Conservation (phyloP, 176 grass and related monocot genomes). For the Chrysopogon serrulatus region DNA sequence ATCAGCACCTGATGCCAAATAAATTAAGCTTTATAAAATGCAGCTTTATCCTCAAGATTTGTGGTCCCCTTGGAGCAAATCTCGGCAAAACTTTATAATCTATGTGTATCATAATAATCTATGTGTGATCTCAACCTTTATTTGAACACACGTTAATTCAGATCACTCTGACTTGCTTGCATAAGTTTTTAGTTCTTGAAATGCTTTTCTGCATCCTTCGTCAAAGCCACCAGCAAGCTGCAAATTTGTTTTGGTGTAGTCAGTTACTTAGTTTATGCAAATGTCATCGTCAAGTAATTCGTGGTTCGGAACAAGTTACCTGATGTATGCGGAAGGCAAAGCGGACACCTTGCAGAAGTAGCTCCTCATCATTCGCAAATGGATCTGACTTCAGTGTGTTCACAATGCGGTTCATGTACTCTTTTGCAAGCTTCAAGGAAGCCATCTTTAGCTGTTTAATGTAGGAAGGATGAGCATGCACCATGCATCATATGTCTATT, state of each 20-base stretch:
- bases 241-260: slow-evolving; percentile 9
- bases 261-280: slow-evolving; percentile 19
- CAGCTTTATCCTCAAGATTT: slow-evolving; percentile 21
- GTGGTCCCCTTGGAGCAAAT: slow-evolving; percentile 13
- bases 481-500: slow-evolving; percentile 10
- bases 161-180: slow-evolving; percentile 59
- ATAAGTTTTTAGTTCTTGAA: slow-evolving; percentile 78
- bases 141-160: slow-evolving; percentile 1
- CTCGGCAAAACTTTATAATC: slow-evolving; percentile 39
- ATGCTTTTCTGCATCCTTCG: slow-evolving; percentile 66
- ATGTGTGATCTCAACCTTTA: slow-evolving; percentile 10
- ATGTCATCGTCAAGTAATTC: slow-evolving; percentile 12
- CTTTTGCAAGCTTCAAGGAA: slow-evolving; percentile 87
- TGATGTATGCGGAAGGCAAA: slow-evolving; percentile 96
- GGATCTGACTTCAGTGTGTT: slow-evolving; percentile 61
- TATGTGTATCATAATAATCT: slow-evolving; percentile 12
- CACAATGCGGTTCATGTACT: slow-evolving; percentile 82
- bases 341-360: slow-evolving; percentile 71
- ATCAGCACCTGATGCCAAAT: slow-evolving; percentile 21
- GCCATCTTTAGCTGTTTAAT: slow-evolving; percentile 73
- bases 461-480: slow-evolving; percentile 23
- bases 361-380: slow-evolving; percentile 81
- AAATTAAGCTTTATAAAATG: slow-evolving; percentile 36
- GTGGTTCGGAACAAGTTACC: slow-evolving; percentile 33
- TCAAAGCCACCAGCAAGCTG: slow-evolving; percentile 92